Evolutionary conservation across 2,329 filamentous ascomycete species (phyloP), one percentile per base, ranked within the genome.

Genomic region (Akanthomyces muscarius): DNA sequence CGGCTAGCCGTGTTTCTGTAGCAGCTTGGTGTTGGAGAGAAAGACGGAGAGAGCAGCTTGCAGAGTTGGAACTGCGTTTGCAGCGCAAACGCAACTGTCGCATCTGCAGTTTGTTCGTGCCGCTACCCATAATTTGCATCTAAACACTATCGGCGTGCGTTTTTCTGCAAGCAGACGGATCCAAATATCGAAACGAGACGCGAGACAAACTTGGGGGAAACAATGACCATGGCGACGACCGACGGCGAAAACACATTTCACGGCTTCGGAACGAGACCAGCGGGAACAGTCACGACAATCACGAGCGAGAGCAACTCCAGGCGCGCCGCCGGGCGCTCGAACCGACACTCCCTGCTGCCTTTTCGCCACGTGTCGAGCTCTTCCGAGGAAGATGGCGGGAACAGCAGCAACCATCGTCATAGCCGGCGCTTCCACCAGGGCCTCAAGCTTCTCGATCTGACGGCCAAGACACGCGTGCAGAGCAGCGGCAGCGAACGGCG

Each of bases 381-480:
- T 23, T 60, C 55, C n/a, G 56, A 61, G 16, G 62, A 61, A 7
- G 56, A 61, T 18, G 50, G 33, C n/a, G 28, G 36, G 30, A 30
- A 36, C 47, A 30, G 14, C 14, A 21, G 14, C n/a, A 28, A 33
- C 61, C 28, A 53, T 21, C 61, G 45, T n/a, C 47, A 53, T 45
- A 38, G 54, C 48, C 48, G 51, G 13, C 50, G 45, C 21, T 56
- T 61, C 33, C 33, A 51, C 7, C 42, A 60, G 18, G 42, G 62
- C 28, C 48, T 61, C 23, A 64, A 64, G 55, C 44, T 64, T 10
- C 45, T 64, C 18, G 62, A 63, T 23, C 55, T 58, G 16, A 33
- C 55, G 42, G 14, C 62, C 25, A 44, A 48, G 44, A 47, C 51
- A 18, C 55, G 62, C 28, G 38, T 33, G 1, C 42, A n/a, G 3